These are phyloP conservation scores for Psophocarpus tetragonolobus DNA, from an alignment of 306 rosid species.

Conservation along the genomic window DNA sequence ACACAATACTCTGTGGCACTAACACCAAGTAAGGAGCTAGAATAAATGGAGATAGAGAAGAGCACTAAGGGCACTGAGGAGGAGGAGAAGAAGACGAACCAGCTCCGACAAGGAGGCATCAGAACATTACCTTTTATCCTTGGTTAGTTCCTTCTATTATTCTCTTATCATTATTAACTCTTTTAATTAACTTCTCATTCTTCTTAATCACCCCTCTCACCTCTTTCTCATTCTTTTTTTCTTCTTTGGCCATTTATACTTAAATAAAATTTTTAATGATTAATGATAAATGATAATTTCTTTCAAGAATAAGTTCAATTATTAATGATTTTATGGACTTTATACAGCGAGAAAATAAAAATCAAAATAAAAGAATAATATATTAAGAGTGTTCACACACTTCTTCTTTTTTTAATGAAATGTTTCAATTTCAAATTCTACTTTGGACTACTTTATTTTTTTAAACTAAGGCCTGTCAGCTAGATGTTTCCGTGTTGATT, in stretches of 20 bases:
- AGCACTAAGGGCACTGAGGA: not conserved
- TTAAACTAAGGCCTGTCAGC: not conserved
- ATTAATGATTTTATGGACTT: not conserved
- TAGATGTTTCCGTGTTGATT: not conserved
- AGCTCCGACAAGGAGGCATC: constrained; percentile 51
- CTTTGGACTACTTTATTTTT: not conserved
- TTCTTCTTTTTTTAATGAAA: not conserved
- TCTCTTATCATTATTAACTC: not conserved
- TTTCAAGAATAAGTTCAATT: not conserved
- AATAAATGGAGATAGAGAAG: constrained; percentile 43
- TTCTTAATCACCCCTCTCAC: not conserved
- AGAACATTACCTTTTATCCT: constrained; percentile 67
- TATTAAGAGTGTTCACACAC: not conserved
- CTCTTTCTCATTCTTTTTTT: not conserved
- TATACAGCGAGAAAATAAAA: not conserved
- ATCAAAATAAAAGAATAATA: not conserved
- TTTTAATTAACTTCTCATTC: not conserved
- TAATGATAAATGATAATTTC: not conserved
- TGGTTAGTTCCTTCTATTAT: constrained; percentile 30
- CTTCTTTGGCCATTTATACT: not conserved
- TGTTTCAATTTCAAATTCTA: not conserved
- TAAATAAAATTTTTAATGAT: not conserved
- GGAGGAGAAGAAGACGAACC: constrained; percentile 23
- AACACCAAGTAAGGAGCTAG: no score
- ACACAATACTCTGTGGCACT: not conserved